A percentile compares a stretch with the other conserved stretches of the same genome.
Evolutionary conservation across 139 green algal genomes (phyloP).

Genomic region (Trebouxia sp.): DNA sequence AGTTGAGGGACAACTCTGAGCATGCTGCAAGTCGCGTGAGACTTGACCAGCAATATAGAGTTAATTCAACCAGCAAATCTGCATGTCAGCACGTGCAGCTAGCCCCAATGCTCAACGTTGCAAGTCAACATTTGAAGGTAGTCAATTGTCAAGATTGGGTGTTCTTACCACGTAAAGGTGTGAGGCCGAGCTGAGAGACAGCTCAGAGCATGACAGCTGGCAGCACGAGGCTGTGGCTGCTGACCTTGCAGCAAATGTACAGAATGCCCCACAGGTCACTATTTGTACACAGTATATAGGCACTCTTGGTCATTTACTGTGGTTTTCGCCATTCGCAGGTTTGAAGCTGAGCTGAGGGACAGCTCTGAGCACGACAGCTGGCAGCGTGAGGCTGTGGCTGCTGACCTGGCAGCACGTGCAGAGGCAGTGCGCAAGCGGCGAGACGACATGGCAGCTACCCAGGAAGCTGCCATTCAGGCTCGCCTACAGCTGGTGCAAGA

Average conservation of each 20-base stretch:
- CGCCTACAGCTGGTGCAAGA: slow-evolving; percentile 37
- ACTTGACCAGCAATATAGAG: too few relatives aligned
- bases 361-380: slow-evolving; percentile 55
- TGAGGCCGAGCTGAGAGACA: slow-evolving; percentile 70
- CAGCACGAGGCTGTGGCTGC: slow-evolving; percentile 43
- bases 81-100: too few relatives aligned
- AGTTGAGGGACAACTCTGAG: too few relatives aligned
- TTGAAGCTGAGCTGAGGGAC: slow-evolving; percentile 73
- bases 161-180: slow-evolving; percentile 33
- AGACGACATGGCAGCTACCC: slow-evolving; percentile 54
- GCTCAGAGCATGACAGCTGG: slow-evolving; percentile 54
- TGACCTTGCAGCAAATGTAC: slow-evolving; percentile 47
- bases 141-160: too few relatives aligned
- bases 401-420: slow-evolving; percentile 51
- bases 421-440: slow-evolving; percentile 54
- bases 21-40: too few relatives aligned
- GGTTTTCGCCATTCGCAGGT: slow-evolving; percentile 30
- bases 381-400: slow-evolving; percentile 47
- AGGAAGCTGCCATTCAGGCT: slow-evolving; percentile 50
- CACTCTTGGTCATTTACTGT: background rate
- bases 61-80: too few relatives aligned
- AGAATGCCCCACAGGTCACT: slow-evolving; percentile 49
- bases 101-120: too few relatives aligned
- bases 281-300: too few relatives aligned
- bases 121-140: too few relatives aligned